Conservation (phyloP, 2,329 filamentous ascomycete species). For the Waltergamsia citrina region DNA sequence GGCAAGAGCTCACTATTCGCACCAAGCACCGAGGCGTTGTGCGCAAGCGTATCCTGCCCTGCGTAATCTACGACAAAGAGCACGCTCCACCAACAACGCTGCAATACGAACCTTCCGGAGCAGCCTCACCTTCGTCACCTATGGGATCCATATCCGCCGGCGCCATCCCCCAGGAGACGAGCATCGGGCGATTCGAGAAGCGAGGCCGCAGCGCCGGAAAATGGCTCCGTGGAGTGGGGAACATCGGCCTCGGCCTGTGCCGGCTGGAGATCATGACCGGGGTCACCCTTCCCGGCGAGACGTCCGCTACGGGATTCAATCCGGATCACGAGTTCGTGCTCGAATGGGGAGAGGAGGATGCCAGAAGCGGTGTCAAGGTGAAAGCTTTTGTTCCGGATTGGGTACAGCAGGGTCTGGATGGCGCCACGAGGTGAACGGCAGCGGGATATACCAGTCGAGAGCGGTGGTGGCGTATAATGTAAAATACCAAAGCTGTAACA, state of each 20-base stretch:
- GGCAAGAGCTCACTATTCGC: slow-evolving; percentile 91
- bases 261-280: slow-evolving; percentile 88
- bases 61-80: slow-evolving; percentile 54
- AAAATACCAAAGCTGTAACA: not conserved
- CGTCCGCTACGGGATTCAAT: slow-evolving; percentile 52
- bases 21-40: slow-evolving; percentile 93
- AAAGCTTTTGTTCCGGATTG: slow-evolving; percentile 83
- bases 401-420: slow-evolving; percentile 38
- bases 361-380: slow-evolving; percentile 36
- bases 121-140: slow-evolving; percentile 9
- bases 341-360: slow-evolving; percentile 33
- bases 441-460: too few species aligned
- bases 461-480: too few species aligned
- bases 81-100: slow-evolving; percentile 28
- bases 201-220: slow-evolving; percentile 69
- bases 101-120: slow-evolving; percentile 31
- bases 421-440: slow-evolving; percentile 7
- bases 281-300: slow-evolving; percentile 58
- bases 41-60: slow-evolving; percentile 78
- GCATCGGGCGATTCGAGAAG: slow-evolving; percentile 41
- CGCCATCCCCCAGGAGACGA: slow-evolving; percentile 32
- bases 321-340: slow-evolving; percentile 54
- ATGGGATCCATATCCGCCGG: slow-evolving; percentile 22
- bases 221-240: slow-evolving; percentile 69
- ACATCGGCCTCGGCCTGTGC: slow-evolving; percentile 79